Percentiles rank a stretch among this genome's conserved stretches.
phyloP scores from a whole-genome alignment of 2,329 filamentous ascomycete species.

The Apiospora marii region DNA sequence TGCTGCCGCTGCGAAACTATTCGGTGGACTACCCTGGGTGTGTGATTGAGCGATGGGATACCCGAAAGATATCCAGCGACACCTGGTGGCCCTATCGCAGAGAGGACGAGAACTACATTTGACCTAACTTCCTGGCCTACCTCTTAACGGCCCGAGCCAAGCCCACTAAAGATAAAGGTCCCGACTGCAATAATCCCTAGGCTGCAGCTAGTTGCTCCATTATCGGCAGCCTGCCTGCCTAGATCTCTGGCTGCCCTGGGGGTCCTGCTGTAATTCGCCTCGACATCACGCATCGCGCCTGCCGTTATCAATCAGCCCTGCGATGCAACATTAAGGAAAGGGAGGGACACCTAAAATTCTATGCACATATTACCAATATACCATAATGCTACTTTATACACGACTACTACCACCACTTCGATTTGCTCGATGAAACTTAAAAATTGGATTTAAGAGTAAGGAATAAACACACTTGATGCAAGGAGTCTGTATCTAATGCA shows the following conservation, averaged over 20 bases:
- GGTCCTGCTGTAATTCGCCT: neutral
- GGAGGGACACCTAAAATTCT: neutral
- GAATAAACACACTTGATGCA: neutral
- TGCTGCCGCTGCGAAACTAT: slow-evolving; percentile 1
- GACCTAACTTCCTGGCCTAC: neutral
- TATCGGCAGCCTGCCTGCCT: neutral
- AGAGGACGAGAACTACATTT: slow-evolving; percentile 1
- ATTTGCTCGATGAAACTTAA: neutral
- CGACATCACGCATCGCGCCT: neutral
- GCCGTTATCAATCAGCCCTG: too few species aligned
- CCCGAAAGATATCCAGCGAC: slow-evolving; percentile 8
- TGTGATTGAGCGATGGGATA: slow-evolving; percentile 10
- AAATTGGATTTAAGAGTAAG: too few species aligned
- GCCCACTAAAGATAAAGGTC: neutral
- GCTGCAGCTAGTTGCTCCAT: neutral
- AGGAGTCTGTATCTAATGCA: neutral
- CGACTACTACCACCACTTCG: neutral
- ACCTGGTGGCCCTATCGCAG: slow-evolving; percentile 14
- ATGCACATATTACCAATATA: too few species aligned
- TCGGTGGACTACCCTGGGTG: slow-evolving; percentile 7
- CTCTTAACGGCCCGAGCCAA: slow-evolving; percentile 5
- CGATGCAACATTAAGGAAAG: neutral
- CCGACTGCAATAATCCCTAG: neutral
- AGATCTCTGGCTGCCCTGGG: neutral
- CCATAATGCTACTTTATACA: too few species aligned